Conservation (phyloP, 768 basidiomycete species). For the Pleurotus tuoliensis region DNA sequence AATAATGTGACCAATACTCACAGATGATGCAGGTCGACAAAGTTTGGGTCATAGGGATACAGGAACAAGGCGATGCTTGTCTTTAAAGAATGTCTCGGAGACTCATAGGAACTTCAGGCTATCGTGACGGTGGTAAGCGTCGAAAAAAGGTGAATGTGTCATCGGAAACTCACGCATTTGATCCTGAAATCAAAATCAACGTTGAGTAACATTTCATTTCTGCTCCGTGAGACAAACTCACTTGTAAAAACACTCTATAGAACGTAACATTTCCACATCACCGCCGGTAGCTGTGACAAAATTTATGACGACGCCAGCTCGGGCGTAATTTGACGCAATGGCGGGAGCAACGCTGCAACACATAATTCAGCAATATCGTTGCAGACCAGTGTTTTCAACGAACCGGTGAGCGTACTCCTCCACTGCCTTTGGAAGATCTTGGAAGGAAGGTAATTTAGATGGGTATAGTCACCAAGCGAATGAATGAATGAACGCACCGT, state of each 20-base stretch:
- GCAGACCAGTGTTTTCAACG: slow-evolving; percentile 12
- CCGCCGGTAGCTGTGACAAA: slow-evolving; percentile 97
- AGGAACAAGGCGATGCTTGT: slow-evolving; percentile 51
- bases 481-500: slow-evolving; percentile 46
- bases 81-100: slow-evolving; percentile 84
- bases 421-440: slow-evolving; percentile 90
- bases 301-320: slow-evolving; percentile 91
- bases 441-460: slow-evolving; percentile 5
- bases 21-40: slow-evolving; percentile 30
- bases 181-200: too few species aligned
- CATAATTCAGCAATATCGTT: slow-evolving; percentile 7
- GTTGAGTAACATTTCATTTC: too few species aligned
- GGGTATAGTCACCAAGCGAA: background rate
- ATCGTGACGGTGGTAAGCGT: slow-evolving; percentile 20
- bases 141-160: background rate
- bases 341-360: slow-evolving; percentile 73
- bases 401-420: slow-evolving; percentile 97
- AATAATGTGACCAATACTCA: slow-evolving; percentile 13
- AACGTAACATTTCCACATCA: slow-evolving; percentile 97
- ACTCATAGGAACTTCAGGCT: slow-evolving; percentile 91
- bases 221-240: too few species aligned
- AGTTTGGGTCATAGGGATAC: slow-evolving; percentile 75
- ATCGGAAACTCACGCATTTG: slow-evolving; percentile 72
- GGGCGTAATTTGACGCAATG: slow-evolving; percentile 78
- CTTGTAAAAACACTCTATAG: slow-evolving; percentile 99